Evolutionary conservation across 768 basidiomycete species (phyloP).

Genomic region (Russula lepida): DNA sequence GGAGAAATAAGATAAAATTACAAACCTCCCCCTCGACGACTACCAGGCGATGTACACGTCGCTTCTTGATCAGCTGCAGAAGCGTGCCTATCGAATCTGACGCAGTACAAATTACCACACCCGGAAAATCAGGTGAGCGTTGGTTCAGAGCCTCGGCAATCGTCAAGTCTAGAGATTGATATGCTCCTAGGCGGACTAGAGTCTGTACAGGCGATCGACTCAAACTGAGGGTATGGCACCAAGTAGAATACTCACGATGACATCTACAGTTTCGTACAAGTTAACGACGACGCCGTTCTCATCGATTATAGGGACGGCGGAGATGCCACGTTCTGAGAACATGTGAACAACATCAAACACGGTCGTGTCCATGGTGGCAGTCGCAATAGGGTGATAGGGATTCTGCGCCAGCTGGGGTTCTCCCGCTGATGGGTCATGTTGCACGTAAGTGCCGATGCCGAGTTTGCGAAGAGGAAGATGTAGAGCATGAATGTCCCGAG

Average conservation of each 20-base stretch:
- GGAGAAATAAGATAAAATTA: slow-evolving; percentile 3
- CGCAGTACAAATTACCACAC: slow-evolving; percentile 92
- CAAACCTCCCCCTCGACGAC: slow-evolving; percentile 87
- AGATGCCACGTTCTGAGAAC: slow-evolving; percentile 93
- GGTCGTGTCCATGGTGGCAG: slow-evolving; percentile 81
- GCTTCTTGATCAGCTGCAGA: slow-evolving; percentile 84
- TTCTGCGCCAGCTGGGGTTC: slow-evolving; percentile 47
- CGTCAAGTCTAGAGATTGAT: slow-evolving; percentile 91
- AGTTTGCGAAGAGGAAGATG: slow-evolving; percentile 76
- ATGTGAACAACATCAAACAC: slow-evolving; percentile 99
- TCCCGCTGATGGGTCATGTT: slow-evolving; percentile 36
- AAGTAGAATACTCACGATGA: slow-evolving; percentile 61
- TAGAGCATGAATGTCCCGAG: slow-evolving; percentile 72
- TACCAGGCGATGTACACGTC: slow-evolving; percentile 88
- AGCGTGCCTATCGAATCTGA: slow-evolving; percentile 87
- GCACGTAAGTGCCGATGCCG: slow-evolving; percentile 89
- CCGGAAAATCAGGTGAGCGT: slow-evolving; percentile 90
- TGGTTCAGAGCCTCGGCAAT: slow-evolving; percentile 88
- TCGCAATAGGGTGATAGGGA: slow-evolving; percentile 85
- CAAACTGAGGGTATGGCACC: neutral
- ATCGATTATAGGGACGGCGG: slow-evolving; percentile 94
- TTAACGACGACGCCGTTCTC: slow-evolving; percentile 89
- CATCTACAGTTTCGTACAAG: slow-evolving; percentile 97
- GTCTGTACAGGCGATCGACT: slow-evolving; percentile 44
- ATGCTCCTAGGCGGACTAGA: slow-evolving; percentile 87